Evolutionary conservation across 2,329 filamentous ascomycete genomes (phyloP).

Genomic region (Didymella sp.): DNA sequence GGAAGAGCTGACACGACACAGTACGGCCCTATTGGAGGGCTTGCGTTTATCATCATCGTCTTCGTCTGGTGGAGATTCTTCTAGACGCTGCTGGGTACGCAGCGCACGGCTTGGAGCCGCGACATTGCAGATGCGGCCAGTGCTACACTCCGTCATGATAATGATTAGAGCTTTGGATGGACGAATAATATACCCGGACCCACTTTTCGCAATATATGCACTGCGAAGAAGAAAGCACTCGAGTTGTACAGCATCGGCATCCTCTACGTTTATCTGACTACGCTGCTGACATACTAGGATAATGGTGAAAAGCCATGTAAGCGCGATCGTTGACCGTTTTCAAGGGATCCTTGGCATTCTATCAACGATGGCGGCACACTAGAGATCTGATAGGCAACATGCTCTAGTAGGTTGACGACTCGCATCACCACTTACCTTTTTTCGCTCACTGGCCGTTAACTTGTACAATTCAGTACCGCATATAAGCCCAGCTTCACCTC

Average conservation of each 20-base stretch:
- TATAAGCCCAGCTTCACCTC: background rate
- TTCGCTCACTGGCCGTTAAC: background rate
- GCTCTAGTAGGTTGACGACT: background rate
- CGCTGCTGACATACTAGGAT: background rate
- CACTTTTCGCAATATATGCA: background rate
- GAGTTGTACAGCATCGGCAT: background rate
- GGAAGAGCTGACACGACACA: conserved; percentile 41
- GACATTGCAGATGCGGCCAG: background rate
- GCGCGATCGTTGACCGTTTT: background rate
- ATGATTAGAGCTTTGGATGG: conserved; percentile 6
- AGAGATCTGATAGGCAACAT: background rate
- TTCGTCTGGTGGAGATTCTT: conserved; percentile 96
- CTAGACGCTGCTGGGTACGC: conserved; percentile 51
- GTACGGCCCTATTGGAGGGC: conserved; percentile 87
- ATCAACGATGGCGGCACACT: background rate
- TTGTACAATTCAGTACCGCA: background rate
- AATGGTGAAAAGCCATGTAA: conserved; percentile 1
- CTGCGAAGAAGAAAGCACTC: background rate
- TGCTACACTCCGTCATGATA: background rate
- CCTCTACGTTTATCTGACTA: background rate
- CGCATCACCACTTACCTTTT: background rate
- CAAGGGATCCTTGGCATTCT: background rate
- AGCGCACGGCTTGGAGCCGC: background rate
- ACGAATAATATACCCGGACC: conserved; percentile 22
- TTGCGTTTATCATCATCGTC: conserved; percentile 82